These are phyloP conservation scores for Primulina huaijiensis DNA, from an alignment of 257 asterid species.

Conservation along the genomic window DNA sequence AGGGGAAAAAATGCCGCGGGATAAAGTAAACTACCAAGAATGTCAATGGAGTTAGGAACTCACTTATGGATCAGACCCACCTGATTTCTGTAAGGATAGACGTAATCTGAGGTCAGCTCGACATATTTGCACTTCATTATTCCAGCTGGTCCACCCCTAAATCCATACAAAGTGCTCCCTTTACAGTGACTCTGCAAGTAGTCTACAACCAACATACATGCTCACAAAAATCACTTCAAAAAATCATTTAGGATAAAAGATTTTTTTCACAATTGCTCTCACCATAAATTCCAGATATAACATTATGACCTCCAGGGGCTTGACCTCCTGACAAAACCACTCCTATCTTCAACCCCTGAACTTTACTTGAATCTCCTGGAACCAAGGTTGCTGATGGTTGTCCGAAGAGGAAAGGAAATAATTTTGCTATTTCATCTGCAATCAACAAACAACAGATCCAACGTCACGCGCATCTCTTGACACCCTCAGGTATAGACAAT, in stretches of 20 bases:
- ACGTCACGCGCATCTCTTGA: neutral
- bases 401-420: conserved; percentile 60
- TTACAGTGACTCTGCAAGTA: conserved; percentile 66
- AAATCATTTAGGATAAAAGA: neutral
- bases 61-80: conserved; percentile 25
- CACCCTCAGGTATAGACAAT: conserved; percentile 5
- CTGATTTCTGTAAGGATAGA: conserved; percentile 73
- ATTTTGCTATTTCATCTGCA: conserved; percentile 66
- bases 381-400: conserved; percentile 65
- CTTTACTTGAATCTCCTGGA: conserved; percentile 36
- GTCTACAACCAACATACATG: conserved; percentile 34
- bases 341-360: conserved; percentile 57
- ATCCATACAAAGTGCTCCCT: conserved; percentile 74
- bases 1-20: neutral
- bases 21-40: neutral
- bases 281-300: conserved; percentile 72
- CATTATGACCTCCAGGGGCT: conserved; percentile 90
- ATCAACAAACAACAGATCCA: conserved; percentile 21
- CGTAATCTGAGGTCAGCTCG: conserved; percentile 50
- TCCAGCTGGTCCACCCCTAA: conserved; percentile 84
- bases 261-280: conserved; percentile 10
- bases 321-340: conserved; percentile 81
- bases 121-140: conserved; percentile 68
- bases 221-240: neutral
- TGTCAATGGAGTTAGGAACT: neutral